These are phyloP conservation scores for Aspergillus saccharolyticus DNA, from an alignment of 495 filamentous ascomycete species.

Conservation along the genomic window DNA sequence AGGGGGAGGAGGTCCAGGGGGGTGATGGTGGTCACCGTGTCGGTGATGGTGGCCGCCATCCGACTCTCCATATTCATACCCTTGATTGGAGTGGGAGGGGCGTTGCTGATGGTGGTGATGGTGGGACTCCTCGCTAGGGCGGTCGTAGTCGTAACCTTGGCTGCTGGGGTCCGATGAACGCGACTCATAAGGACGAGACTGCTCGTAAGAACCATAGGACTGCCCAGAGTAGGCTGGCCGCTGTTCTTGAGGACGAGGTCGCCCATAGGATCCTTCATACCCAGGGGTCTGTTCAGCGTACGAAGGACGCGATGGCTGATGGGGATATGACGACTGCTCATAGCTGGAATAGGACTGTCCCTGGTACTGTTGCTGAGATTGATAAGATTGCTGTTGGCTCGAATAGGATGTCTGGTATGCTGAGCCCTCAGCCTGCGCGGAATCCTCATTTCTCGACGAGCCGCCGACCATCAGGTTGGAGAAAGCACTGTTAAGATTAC, in stretches of 20 bases:
- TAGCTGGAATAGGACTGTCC: constrained; percentile 1
- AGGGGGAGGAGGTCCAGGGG: constrained; percentile 1
- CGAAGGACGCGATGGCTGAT: background rate
- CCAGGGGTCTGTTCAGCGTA: background rate
- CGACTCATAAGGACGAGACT: too few species aligned
- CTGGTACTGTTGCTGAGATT: constrained; percentile 7
- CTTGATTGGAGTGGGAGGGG: background rate
- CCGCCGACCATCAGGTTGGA: constrained; percentile 44
- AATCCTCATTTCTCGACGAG: constrained; percentile 19
- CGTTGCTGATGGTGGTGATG: constrained; percentile 1
- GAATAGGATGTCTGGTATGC: constrained; percentile 2
- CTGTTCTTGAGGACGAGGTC: too few species aligned
- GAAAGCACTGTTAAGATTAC: constrained; percentile 33
- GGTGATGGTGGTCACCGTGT: constrained; percentile 7
- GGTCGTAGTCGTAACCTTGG: too few species aligned
- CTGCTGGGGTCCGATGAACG: too few species aligned
- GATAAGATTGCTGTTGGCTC: constrained; percentile 6
- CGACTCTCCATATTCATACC: constrained; percentile 1
- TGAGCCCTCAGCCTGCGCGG: constrained; percentile 8
- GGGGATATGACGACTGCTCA: background rate
- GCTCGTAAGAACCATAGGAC: too few species aligned
- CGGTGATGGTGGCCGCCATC: background rate
- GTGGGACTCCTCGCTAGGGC: background rate
- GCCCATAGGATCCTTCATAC: background rate
- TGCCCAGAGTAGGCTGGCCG: too few species aligned